A percentile compares a stretch with the other conserved stretches of the same genome.
These are phyloP conservation scores for Apophysomyces trapeziformis DNA, from an alignment of 371 early-diverging fungal genomes.

Conservation along the genomic window DNA sequence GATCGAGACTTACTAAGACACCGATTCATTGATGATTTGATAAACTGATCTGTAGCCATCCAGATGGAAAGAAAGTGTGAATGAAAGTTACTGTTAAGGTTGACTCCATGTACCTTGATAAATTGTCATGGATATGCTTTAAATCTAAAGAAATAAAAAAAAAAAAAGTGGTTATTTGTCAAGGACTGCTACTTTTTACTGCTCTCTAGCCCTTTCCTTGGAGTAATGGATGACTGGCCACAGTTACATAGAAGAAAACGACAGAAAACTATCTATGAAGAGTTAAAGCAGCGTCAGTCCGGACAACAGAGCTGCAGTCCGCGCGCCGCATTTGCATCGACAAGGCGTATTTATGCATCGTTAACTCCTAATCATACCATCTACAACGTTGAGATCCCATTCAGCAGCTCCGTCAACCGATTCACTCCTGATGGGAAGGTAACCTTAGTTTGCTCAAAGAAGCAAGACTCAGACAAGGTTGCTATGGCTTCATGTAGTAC, in stretches of 20 bases:
- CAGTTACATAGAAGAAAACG: neutral
- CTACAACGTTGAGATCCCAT: constrained; percentile 13
- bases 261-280: constrained; percentile 3
- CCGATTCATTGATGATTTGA: too few relatives aligned
- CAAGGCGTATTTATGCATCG: constrained; percentile 3
- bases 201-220: constrained; percentile 1
- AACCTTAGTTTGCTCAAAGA: neutral
- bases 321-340: neutral
- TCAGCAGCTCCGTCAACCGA: constrained; percentile 2
- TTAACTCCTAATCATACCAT: constrained; percentile 12
- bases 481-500: neutral
- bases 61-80: neutral
- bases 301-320: neutral
- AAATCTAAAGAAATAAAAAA: neutral
- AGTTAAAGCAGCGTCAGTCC: constrained; percentile 8
- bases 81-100: neutral
- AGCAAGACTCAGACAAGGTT: neutral
- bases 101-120: neutral
- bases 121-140: too few relatives aligned
- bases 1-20: too few relatives aligned
- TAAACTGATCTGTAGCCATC: too few relatives aligned
- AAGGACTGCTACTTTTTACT: constrained; percentile 9
- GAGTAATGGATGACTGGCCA: neutral
- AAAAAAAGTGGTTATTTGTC: neutral
- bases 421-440: constrained; percentile 16